Conservation (phyloP, 2,329 filamentous ascomycete species). For the Aspergillus brasiliensis region DNA sequence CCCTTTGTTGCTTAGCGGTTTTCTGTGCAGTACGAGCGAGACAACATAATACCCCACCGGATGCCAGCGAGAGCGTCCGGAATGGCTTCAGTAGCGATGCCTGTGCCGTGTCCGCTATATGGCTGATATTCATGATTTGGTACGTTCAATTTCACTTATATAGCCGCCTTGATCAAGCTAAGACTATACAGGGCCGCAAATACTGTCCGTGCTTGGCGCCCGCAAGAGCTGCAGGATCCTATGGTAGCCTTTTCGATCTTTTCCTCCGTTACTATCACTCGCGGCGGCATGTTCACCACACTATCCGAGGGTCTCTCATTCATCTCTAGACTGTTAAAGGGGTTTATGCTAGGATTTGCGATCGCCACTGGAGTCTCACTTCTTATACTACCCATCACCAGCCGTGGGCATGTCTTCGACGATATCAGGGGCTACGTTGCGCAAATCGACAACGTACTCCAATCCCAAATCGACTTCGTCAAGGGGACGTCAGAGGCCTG, state of each 20-base stretch:
- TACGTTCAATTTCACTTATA: slow-evolving; percentile 6
- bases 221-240: slow-evolving; percentile 63
- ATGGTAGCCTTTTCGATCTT: slow-evolving; percentile 70
- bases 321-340: slow-evolving; percentile 56
- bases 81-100: slow-evolving; percentile 67
- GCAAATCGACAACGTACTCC: slow-evolving; percentile 58
- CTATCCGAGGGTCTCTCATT: slow-evolving; percentile 30
- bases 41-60: slow-evolving; percentile 53
- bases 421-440: slow-evolving; percentile 56
- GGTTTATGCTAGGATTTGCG: slow-evolving; percentile 67
- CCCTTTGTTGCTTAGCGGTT: slow-evolving; percentile 62
- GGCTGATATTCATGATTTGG: slow-evolving; percentile 71
- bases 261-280: slow-evolving; percentile 61
- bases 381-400: slow-evolving; percentile 66
- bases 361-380: slow-evolving; percentile 65
- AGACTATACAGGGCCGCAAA: slow-evolving; percentile 55
- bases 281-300: slow-evolving; percentile 54
- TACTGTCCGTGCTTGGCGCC: slow-evolving; percentile 63
- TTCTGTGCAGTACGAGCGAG: slow-evolving; percentile 68
- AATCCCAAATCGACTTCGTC: slow-evolving; percentile 64
- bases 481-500: slow-evolving; percentile 32
- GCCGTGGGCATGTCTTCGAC: slow-evolving; percentile 63
- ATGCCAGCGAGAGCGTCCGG: slow-evolving; percentile 30
- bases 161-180: not conserved
- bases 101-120: slow-evolving; percentile 67